Evolutionary conservation across 164 flowering plant genomes (phyloP), one percentile per base, ranked within the genome.

Genomic region (Piper longum): DNA sequence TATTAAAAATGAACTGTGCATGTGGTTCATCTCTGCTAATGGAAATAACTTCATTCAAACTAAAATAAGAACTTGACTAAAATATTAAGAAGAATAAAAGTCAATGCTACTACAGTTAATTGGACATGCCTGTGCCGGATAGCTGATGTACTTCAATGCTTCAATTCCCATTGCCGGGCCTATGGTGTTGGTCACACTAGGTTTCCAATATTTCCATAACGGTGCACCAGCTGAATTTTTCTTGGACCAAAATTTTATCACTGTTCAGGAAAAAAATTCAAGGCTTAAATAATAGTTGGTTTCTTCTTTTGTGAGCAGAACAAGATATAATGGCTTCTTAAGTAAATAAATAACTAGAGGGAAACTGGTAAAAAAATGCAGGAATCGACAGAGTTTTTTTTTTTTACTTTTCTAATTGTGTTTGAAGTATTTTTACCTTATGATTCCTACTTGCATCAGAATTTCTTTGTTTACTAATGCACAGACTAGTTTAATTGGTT

Each of bases 81-180:
- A 48, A 48, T 14, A 9, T 48, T 5, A 48, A 48, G 14, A 48
- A 48, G 9, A 12, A 48, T 2, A 48, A 48, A 2, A 2, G 12
- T 12, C 3, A 48, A 48, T 9, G 7, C 2, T 3, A 48, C 14
- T 48, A 5, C 7, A 14, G 36, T 26, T 8, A 36, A 26, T 4
- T 16, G 9, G 36, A 66, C 83, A 70, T 78, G 69, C 98, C 97
- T 93, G 97, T 7, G 96, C 97, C 19, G 99, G 99, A 65, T 93
- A 90, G 71, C 99, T 93, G 55, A 93, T 93, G 72, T 90, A 93
- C 73, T 93, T 93, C 64, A 93, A 75, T 12, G 99, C 97, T 75
- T 93, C 96, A 78, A 93, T 93, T 12, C 99, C 99, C 99, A 93
- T 88, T 40, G 99, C 97, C 9, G 99, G 99, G 59, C 99, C 99